These are phyloP conservation scores for Cordyceps javanica DNA, from an alignment of 2,329 filamentous ascomycete species.

Conservation along the genomic window DNA sequence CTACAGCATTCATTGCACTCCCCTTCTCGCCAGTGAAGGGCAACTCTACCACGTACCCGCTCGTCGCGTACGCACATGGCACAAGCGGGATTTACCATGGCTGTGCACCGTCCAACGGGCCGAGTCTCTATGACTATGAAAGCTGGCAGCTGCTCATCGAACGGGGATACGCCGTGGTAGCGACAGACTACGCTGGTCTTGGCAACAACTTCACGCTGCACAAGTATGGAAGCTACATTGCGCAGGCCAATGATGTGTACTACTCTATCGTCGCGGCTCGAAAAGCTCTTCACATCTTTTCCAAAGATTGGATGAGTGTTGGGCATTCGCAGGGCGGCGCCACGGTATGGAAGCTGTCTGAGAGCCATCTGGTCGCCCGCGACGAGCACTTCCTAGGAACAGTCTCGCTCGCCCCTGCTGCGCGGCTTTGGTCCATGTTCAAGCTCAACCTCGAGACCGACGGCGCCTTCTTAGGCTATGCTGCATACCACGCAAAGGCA, in stretches of 20 bases:
- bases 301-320: conserved; percentile 14
- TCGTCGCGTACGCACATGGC: conserved; percentile 16
- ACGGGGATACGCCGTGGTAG: conserved; percentile 17
- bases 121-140: conserved; percentile 10
- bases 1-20: conserved; percentile 16
- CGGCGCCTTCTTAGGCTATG: background rate
- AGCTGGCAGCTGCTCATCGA: conserved; percentile 13
- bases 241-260: conserved; percentile 16
- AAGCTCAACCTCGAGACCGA: background rate
- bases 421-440: background rate
- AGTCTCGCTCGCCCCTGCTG: conserved; percentile 13
- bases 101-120: conserved; percentile 16
- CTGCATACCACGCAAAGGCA: conserved; percentile 3
- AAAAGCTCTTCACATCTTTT: conserved; percentile 12
- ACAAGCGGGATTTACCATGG: conserved; percentile 14
- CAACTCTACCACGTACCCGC: background rate
- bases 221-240: conserved; percentile 14
- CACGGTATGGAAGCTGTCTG: conserved; percentile 17
- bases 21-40: background rate
- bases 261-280: conserved; percentile 14
- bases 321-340: conserved; percentile 19
- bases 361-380: conserved; percentile 1
- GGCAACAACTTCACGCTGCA: conserved; percentile 17
- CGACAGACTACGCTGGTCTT: conserved; percentile 19
- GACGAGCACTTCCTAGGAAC: conserved; percentile 11